Evolutionary conservation across 257 asterid genomes (phyloP), one percentile per base, ranked within the genome.

Genomic region (Lycium ferocissimum): DNA sequence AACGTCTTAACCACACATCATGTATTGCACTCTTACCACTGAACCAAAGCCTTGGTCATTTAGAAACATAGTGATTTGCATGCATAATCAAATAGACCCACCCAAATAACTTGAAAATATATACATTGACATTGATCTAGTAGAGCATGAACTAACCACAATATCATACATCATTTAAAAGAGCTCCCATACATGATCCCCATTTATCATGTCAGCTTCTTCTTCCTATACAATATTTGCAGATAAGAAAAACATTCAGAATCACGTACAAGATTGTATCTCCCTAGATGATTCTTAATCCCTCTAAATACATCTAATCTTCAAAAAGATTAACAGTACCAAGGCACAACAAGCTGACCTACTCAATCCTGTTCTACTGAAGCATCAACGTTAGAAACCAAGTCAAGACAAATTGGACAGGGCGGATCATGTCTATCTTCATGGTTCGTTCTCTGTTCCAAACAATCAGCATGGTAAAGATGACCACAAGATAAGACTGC

Each of bases 401-500:
- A 76, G 82, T 47, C 63, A 11, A 76, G 82, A 76, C 82, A 76
- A 26, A 26, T 51, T 26, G 63, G 82, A 14, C 82, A 76, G 26
- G 82, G 26, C 4, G 82, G 82, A 76, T 76, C 82, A 7, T 51
- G 82, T 76, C 82, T 76, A 38, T 94, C 90, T 84, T 91, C 92
- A 26, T 84, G 87, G 85, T 88, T 72, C 7, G 98, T 96, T 85
- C 87, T 93, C 88, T 78, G 86, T 83, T 96, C 98, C 87, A 96
- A 90, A 85, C 99, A 96, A 57, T 96, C 98, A 3, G 98, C 98
- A 40, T 96, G 99, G 86, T 86, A 94, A 53, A 91, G 88, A 88
- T 96, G 99, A 69, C 99, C 99, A 37, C 99, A 96, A 38, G 89
- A 94, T 84, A 96, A 89, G 84, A 96, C 95, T 7, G 97, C 99